Evolutionary conservation across 1,284 basidiomycete genomes (phyloP).

Genomic region (Stygiomarasmius scandens): DNA sequence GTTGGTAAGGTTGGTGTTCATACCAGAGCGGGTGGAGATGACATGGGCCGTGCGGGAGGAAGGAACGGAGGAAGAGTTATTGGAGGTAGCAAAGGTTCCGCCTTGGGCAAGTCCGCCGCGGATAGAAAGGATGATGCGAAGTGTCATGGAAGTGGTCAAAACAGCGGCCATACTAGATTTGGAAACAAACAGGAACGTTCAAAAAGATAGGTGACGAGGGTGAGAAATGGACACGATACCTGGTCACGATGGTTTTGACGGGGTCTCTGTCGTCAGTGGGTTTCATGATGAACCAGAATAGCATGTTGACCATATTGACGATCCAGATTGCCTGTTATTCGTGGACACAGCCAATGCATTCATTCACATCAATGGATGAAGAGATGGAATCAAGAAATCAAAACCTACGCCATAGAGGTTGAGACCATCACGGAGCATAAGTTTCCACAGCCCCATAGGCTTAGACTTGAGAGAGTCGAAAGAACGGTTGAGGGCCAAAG

Average conservation of each 20-base stretch:
- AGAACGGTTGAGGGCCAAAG: constrained; percentile 66
- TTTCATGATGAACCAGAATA: constrained; percentile 80
- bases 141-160: constrained; percentile 80
- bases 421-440: constrained; percentile 84
- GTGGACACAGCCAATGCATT: constrained; percentile 8
- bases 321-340: constrained; percentile 60
- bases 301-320: constrained; percentile 76
- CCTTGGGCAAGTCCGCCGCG: constrained; percentile 70
- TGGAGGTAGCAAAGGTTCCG: constrained; percentile 67
- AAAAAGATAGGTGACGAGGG: not conserved
- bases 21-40: constrained; percentile 49
- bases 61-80: constrained; percentile 40
- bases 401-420: constrained; percentile 72
- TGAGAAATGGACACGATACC: constrained; percentile 28
- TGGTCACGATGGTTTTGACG: constrained; percentile 77
- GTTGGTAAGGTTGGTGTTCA: constrained; percentile 34
- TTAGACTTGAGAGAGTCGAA: constrained; percentile 61
- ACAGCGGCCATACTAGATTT: constrained; percentile 71
- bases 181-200: not conserved
- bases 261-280: constrained; percentile 64
- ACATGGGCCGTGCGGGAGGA: constrained; percentile 51
- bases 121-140: constrained; percentile 79
- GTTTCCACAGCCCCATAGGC: constrained; percentile 69
- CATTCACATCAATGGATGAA: constrained; percentile 4
- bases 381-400: constrained; percentile 4